Percentiles rank a stretch among this genome's conserved stretches.
These are phyloP conservation scores for Agrostemma githago DNA, from an alignment of 148 eudicot genomes.

Conservation along the genomic window DNA sequence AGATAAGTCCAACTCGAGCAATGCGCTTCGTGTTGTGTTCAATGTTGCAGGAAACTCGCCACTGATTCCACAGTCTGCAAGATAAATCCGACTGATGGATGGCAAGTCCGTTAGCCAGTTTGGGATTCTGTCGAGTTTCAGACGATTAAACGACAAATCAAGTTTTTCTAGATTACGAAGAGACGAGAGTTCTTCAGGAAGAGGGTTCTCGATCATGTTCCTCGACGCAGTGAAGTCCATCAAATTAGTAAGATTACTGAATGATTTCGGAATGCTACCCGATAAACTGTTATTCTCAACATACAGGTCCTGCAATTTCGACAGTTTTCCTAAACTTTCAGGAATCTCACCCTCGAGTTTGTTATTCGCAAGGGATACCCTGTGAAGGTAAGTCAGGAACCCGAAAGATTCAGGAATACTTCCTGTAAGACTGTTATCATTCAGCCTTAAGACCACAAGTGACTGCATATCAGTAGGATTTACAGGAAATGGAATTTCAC, in stretches of 20 bases:
- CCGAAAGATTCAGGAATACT: conserved; percentile 36
- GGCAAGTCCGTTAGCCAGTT: conserved; percentile 39
- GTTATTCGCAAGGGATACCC: conserved; percentile 44
- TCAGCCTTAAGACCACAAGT: conserved; percentile 41
- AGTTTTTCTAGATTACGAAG: conserved; percentile 35
- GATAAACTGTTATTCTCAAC: conserved; percentile 39
- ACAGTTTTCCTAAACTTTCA: conserved; percentile 36
- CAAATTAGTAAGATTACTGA: conserved; percentile 40
- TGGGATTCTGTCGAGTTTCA: conserved; percentile 39
- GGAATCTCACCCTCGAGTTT: conserved; percentile 45
- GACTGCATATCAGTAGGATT: conserved; percentile 36
- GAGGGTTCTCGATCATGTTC: conserved; percentile 45
- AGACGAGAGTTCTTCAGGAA: conserved; percentile 42
- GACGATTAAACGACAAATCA: conserved; percentile 40
- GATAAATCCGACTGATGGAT: conserved; percentile 31
- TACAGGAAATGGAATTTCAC: conserved; percentile 45
- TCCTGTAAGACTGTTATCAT: conserved; percentile 48
- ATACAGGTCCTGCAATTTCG: conserved; percentile 33
- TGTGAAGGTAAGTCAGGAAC: conserved; percentile 34
- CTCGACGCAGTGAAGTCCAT: conserved; percentile 26
- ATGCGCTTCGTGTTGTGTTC: conserved; percentile 17
- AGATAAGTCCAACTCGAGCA: conserved; percentile 48
- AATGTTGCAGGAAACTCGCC: conserved; percentile 35
- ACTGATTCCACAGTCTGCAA: conserved; percentile 43
- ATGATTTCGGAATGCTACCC: conserved; percentile 37